Base-by-base conservation (phyloP, 139 green algal genomes). In the Deuterostichococcus epilithicus region DNA sequence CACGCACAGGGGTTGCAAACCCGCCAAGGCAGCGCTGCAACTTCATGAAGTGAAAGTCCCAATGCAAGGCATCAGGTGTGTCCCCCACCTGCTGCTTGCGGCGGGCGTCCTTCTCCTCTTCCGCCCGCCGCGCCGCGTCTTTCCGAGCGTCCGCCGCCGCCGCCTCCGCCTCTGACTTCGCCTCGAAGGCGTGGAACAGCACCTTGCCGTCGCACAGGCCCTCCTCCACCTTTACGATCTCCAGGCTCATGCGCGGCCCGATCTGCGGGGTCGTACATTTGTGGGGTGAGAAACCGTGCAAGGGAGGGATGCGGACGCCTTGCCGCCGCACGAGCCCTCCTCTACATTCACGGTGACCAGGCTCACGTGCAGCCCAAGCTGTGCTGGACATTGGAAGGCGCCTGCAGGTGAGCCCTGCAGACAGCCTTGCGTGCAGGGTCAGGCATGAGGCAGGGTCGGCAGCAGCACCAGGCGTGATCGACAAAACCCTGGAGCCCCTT, bases 191-290 rank as follows among this genome's bases (percentile, higher is more conserved):
- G 87, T 99, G 95, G 87, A 88, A 98, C 77, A 99, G 82, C 47
- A 99, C 94, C 0, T 80, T 78, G 3, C 95, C 95, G 0, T 85
- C 86, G 78, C 91, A 97, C 78, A 98, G 79, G 1, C 95, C 95
- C 87, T 97, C 95, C 84, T 99, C 92, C 45, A 96, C 87, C 86
- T 99, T 99, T 42, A 98, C 76, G 23, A 98, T 52, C 80, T 97
- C 89, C 44, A 98, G 80, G 80, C 97, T 88, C 79, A 99, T 74
- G 20, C 95, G 84, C 6, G 95, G 95, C 25, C 95, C 95, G 13
- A 92, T 80, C 86, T 92, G 79, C 38, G 23, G 32, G 35, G 30
- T 33, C 3, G 69, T 42, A 6, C 23, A 30, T 34, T 30, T 69
- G 22, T 18, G 23, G 13, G 60, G 30, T 60, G 45, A 60, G 18